Evolutionary conservation across 2,329 filamentous ascomycete genomes (phyloP).

Genomic region (Cyphellophora europaea): DNA sequence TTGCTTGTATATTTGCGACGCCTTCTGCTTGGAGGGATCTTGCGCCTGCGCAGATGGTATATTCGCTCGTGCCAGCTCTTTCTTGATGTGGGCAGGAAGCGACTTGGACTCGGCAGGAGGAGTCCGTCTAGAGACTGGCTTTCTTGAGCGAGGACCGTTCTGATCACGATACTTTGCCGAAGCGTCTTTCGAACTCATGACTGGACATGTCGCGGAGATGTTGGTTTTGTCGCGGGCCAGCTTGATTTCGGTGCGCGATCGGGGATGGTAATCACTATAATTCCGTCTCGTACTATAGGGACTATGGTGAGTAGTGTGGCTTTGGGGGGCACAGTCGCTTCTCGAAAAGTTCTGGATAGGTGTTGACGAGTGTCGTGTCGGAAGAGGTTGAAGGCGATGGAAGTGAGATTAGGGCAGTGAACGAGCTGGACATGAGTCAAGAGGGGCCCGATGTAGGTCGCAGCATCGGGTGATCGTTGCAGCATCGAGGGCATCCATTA

Average conservation of each 20-base stretch:
- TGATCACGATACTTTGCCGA: constrained; percentile 9
- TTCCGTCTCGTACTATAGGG: no score
- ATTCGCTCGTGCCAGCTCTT: constrained; percentile 8
- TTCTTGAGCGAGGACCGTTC: constrained; percentile 6
- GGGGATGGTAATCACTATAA: no score
- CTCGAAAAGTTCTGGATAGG: no score
- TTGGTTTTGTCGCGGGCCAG: constrained; percentile 2
- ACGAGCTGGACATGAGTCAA: no score
- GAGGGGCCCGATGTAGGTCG: no score
- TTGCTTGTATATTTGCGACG: constrained; percentile 4
- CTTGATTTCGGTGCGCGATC: not conserved
- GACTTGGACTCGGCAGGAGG: constrained; percentile 11
- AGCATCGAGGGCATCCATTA: no score
- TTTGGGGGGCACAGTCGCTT: no score
- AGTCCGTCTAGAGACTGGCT: constrained; percentile 6
- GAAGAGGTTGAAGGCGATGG: no score
- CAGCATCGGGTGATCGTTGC: no score
- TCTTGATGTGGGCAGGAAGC: constrained; percentile 9
- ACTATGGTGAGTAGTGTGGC: no score
- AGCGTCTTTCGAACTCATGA: constrained; percentile 7
- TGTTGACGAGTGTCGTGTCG: no score
- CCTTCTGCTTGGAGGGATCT: constrained; percentile 1
- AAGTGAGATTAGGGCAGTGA: no score
- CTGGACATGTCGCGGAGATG: constrained; percentile 11
- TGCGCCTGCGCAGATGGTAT: not conserved